Evolutionary conservation across 2,329 filamentous ascomycete genomes (phyloP), one percentile per base, ranked within the genome.

Genomic region (Diaporthe amygdali): DNA sequence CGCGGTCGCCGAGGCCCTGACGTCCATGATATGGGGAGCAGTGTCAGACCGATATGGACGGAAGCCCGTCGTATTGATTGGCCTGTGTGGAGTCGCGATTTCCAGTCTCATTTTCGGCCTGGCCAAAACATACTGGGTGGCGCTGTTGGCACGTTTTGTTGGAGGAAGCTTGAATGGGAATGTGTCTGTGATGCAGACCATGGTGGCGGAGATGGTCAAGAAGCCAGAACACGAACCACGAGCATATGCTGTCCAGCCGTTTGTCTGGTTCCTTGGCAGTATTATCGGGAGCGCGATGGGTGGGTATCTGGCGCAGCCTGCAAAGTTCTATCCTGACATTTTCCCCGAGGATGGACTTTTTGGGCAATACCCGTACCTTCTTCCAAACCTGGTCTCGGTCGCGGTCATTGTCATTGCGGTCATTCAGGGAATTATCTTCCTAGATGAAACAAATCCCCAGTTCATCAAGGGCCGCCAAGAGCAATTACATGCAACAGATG

Each of bases 281-380:
- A 73, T 73, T 41, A 71, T 73, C 30, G 71, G 71, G 6, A 68
- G 63, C 15, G 71, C 71, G 17, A 73, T 73, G 71, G 71, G 71
- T 6, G 71, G 71, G 14, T 73, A 59, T n/a, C 71, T 73, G 6
- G 71, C 71, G 1, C 71, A 73, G 27, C 71, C 71, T n/a, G 71
- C 71, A 10, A 71, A 66, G 39, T 73, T 73, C 56, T 73, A 73
- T 30, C 71, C 71, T 3, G 73, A 71, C 0, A 47, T 82, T 25
- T 84, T 84, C 55, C 75, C 82, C 2, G 73, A 77, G 32, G 82
- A 83, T 32, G 82, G 82, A 1, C 52, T 84, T 1, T 84, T 84
- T 59, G 91, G 91, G 51, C 85, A 87, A 9, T 94, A 92, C 75
- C 93, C 93, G 0, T 95, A 93, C 75, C 84, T 94, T n/a, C 82